Evolutionary conservation across 2,329 filamentous ascomycete genomes (phyloP), one percentile per base, ranked within the genome.

Genomic region (Huntiella decipiens): DNA sequence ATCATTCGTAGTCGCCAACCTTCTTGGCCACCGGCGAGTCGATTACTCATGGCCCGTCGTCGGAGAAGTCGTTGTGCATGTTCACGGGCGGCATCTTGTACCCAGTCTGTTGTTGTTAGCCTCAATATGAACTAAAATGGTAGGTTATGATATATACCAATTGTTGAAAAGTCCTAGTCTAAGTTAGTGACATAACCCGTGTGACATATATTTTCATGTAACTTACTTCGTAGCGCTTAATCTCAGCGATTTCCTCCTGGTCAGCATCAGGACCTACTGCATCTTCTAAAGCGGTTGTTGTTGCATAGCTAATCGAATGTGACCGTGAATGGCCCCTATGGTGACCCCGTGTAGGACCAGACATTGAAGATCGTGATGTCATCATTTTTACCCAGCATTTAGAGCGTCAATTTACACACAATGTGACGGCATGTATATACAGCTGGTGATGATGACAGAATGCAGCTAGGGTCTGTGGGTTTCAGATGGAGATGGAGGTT

Each of bases 31-130:
- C 51, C 84, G 77, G 61, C 82, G 82, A 51, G 82, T 76, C 41
- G 42, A 36, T 79, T 77, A 2, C 74, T 77, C 5, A 79, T 76
- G 55, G 79, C 77, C 59, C 77, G 79, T 56, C 82, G 74, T 54
- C 81, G 73, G 41, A 81, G 73, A 55, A 83, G 83, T 51, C 88
- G 77, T 46, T 87, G 76, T 40, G 83, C 67, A 59, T 93, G 84
- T 60, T 95, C 91, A 52, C 87, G 80, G 32, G 86, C 81, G 8
- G 88, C 87, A 71, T 98, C 91, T 61, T 98, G 88, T 0, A 98
- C 88, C 91, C 91, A 98, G 63, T 98, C 91, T 74, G 34, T 40
- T 4, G 36, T 45, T 32, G 34, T 35, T 44, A 22, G 34, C 15
- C 5, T 15, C n/a, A 8, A 28, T 17, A 38, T 38, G 13, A 3